Conservation (phyloP, 441 rosid genomes). For the Eugenia klotzschiana region DNA sequence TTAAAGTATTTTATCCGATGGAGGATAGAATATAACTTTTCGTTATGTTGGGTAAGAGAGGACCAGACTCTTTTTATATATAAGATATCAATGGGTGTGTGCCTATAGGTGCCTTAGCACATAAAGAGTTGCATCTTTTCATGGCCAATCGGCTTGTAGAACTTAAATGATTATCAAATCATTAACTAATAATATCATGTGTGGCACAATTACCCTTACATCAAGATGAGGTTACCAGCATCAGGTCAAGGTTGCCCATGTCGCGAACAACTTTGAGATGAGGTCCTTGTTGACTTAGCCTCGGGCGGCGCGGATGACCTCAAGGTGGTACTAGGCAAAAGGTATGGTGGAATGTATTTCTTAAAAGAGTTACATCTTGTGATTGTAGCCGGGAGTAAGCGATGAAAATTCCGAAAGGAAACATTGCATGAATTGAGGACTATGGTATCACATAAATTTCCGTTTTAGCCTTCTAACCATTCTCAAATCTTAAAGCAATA, state of each 20-base stretch:
- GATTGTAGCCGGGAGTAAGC: no score
- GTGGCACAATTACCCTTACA: no score
- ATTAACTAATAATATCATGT: no score
- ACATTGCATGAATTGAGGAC: neutral
- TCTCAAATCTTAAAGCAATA: neutral
- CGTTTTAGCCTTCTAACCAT: neutral
- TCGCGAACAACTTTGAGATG: neutral
- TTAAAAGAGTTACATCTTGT: neutral
- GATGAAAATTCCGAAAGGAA: neutral
- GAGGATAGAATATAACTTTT: no score
- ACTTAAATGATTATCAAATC: no score
- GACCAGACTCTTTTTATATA: no score
- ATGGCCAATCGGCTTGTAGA: no score
- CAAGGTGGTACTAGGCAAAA: neutral
- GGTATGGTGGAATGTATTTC: neutral
- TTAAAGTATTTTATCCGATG: no score
- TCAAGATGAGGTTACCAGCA: neutral
- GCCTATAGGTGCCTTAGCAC: no score
- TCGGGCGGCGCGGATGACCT: neutral
- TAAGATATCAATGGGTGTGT: no score
- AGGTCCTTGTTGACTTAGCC: neutral
- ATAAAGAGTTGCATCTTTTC: no score
- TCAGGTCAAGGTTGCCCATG: neutral
- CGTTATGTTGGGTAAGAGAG: no score
- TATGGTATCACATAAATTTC: neutral